A percentile compares a stretch with the other conserved stretches of the same genome.
Evolutionary conservation across 192 early-diverging fungal genomes (phyloP).

Genomic region (Dimargaris verticillata): DNA sequence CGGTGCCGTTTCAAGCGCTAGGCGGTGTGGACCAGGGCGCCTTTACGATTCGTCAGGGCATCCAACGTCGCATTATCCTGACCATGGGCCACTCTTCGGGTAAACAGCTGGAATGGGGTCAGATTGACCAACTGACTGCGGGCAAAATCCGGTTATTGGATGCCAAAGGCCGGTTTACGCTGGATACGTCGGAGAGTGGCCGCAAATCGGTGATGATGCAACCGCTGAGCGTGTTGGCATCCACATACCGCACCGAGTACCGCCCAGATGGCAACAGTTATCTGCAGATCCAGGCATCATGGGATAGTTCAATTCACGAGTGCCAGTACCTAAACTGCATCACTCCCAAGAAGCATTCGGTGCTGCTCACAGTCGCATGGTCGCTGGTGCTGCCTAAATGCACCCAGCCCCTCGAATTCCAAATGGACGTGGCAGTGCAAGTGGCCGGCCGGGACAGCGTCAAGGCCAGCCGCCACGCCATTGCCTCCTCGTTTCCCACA

Average conservation of each 20-base stretch:
- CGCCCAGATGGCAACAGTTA: slow-evolving; percentile 46
- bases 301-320: slow-evolving; percentile 63
- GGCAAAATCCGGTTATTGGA: slow-evolving; percentile 19
- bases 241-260: slow-evolving; percentile 27
- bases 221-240: slow-evolving; percentile 25
- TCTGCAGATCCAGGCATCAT: slow-evolving; percentile 35
- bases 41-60: slow-evolving; percentile 52
- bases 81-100: slow-evolving; percentile 51
- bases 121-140: slow-evolving; percentile 11
- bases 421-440: slow-evolving; percentile 40
- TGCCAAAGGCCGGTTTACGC: slow-evolving; percentile 33
- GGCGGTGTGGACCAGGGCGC: slow-evolving; percentile 27
- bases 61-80: slow-evolving; percentile 51
- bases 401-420: slow-evolving; percentile 30
- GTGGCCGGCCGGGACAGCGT: slow-evolving; percentile 38
- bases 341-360: slow-evolving; percentile 37
- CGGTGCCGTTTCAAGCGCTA: slow-evolving; percentile 31
- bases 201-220: slow-evolving; percentile 13
- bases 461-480: slow-evolving; percentile 9
- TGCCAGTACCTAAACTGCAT: slow-evolving; percentile 43
- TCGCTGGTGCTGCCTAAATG: slow-evolving; percentile 39
- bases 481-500: slow-evolving; percentile 5
- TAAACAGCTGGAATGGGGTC: slow-evolving; percentile 36
- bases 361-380: slow-evolving; percentile 38
- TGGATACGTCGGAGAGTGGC: not conserved